phyloP scores from a whole-genome alignment of 1,139 yeast species.

The Protomyces gravidus region DNA sequence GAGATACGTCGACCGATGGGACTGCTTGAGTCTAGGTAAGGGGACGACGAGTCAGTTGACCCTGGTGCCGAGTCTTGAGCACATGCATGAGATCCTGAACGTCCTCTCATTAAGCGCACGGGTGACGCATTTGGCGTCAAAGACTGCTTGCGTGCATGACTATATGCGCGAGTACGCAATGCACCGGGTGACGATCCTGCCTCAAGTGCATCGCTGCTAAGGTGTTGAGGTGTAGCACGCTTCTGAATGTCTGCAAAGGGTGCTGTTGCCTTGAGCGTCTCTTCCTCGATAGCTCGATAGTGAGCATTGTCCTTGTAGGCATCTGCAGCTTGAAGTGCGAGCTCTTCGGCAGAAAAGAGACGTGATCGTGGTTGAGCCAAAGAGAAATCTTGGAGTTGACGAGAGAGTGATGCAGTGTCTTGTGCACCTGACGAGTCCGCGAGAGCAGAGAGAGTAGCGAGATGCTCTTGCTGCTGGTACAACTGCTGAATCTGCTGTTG shows the following conservation, averaged over 20 bases:
- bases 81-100: not conserved
- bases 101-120: not conserved
- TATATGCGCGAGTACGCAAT: slow-evolving; percentile 4
- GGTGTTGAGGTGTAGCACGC: not conserved
- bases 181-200: not conserved
- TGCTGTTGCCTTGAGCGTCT: slow-evolving; percentile 21
- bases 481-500: not conserved
- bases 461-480: not conserved
- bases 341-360: not conserved
- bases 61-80: not conserved
- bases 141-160: not conserved
- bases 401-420: not conserved
- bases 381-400: not conserved
- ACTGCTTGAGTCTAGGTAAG: not conserved
- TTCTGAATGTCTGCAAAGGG: slow-evolving; percentile 19
- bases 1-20: not conserved
- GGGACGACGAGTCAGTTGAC: not conserved
- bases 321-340: not conserved
- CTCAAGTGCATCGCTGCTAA: not conserved
- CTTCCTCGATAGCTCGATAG: slow-evolving; percentile 13
- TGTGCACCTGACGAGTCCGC: not conserved
- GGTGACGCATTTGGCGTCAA: not conserved
- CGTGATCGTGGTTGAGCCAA: not conserved
- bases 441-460: not conserved
- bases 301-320: slow-evolving; percentile 11